Evolutionary conservation across 495 filamentous ascomycete genomes (phyloP), one percentile per base, ranked within the genome.

Genomic region (Filosporella fistucella): DNA sequence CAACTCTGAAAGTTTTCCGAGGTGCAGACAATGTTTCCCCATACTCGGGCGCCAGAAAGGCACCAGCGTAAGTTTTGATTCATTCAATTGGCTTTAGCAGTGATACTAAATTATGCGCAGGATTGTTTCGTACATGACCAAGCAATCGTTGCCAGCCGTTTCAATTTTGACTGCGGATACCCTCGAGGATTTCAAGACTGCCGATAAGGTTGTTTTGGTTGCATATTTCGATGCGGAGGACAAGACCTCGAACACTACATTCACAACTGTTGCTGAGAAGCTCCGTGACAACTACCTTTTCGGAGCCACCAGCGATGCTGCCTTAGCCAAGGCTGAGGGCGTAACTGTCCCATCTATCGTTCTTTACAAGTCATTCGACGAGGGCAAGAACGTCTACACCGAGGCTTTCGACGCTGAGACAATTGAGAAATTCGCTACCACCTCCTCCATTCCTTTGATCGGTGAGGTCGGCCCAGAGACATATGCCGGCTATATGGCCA

Each of bases 71-170:
- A 71, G 88, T 81, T 36, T 10, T 37, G 21, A 1, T 24, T 18
- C 28, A 22, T 5, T 1, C n/a, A 11, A 14, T 25, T 29, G 16
- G 4, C 25, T 30, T 12, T 11, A 16, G 11, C 40, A 11, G 0
- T 26, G 32, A 14, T 47, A 44, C 64, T 77, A 56, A 75, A 45
- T n/a, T 1, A 13, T 18, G 37, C 4, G 21, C 30, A 93, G 88
- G 37, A 95, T 98, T 67, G 83, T 94, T 30, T 98, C 93, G 20
- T 97, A 96, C 75, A 99, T 99, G 93, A 86, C 85, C 63, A 99
- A 99, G 77, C 94, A 99, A 73, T 85, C 86, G 16, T 81, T 99
- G 45, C 93, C 93, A 24, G 88, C 93, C 42, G 91, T 99, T 44
- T 95, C 91, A 1, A 63, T 75, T 35, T 71, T 97, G 35, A 83